phyloP scores from a whole-genome alignment of 805 yeast genomes.

The Lipomyces kockii region DNA sequence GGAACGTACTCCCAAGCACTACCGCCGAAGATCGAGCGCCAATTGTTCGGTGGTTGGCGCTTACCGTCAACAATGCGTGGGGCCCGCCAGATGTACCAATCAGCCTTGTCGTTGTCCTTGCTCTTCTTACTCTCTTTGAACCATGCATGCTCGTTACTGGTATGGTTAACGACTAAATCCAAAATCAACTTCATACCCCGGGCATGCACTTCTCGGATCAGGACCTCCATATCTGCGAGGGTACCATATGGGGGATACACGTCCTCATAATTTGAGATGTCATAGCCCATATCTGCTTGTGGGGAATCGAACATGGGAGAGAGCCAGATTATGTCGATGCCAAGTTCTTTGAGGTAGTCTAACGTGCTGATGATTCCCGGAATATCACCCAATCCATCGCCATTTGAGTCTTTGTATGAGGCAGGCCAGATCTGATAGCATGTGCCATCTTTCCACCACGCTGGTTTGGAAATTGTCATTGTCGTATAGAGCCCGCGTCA shows the following conservation, averaged over 20 bases:
- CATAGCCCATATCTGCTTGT: conserved; percentile 67
- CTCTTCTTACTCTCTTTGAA: conserved; percentile 60
- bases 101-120: conserved; percentile 58
- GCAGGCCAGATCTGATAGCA: conserved; percentile 68
- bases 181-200: conserved; percentile 58
- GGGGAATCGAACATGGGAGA: conserved; percentile 65
- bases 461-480: conserved; percentile 4
- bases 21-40: conserved; percentile 59
- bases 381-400: conserved; percentile 64
- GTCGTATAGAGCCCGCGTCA: neutral
- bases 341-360: conserved; percentile 57
- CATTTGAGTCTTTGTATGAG: conserved; percentile 62
- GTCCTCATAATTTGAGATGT: conserved; percentile 58
- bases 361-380: conserved; percentile 57
- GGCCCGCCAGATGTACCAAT: conserved; percentile 66
- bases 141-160: conserved; percentile 54
- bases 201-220: conserved; percentile 54
- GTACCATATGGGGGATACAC: conserved; percentile 60
- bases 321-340: conserved; percentile 60
- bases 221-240: conserved; percentile 56
- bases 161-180: conserved; percentile 64
- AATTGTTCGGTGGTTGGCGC: conserved; percentile 61
- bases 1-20: conserved; percentile 52
- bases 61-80: conserved; percentile 57
- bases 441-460: conserved; percentile 61